A percentile compares a stretch with the other conserved stretches of the same genome.
These are phyloP conservation scores for Pseudogymnoascus destructans DNA, from an alignment of 2,329 filamentous ascomycete species.

Conservation along the genomic window DNA sequence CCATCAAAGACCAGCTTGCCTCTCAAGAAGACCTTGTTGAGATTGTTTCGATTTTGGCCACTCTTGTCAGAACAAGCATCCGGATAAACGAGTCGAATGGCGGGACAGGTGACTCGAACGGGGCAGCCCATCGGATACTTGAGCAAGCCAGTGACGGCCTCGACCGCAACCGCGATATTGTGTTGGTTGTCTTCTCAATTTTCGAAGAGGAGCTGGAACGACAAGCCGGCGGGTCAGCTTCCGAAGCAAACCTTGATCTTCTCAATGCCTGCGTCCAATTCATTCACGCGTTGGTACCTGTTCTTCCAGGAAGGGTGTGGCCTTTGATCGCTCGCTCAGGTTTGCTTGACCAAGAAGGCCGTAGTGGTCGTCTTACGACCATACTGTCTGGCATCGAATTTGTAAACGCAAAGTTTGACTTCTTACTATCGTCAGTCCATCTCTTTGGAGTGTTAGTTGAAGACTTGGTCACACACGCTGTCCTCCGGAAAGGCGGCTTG, in stretches of 20 bases:
- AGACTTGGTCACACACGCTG: conserved; percentile 56
- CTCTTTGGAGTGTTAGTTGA: conserved; percentile 66
- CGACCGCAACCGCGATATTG: conserved; percentile 53
- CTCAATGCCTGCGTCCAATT: conserved; percentile 65
- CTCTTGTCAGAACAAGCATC: conserved; percentile 41
- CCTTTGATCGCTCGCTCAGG: conserved; percentile 73
- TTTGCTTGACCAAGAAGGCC: conserved; percentile 63
- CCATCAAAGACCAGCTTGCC: conserved; percentile 34
- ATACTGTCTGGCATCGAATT: conserved; percentile 77
- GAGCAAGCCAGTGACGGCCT: conserved; percentile 44
- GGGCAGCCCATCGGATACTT: conserved; percentile 31
- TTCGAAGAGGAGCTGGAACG: conserved; percentile 55
- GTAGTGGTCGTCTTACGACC: conserved; percentile 60
- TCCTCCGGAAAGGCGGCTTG: conserved; percentile 47
- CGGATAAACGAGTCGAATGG: conserved; percentile 12
- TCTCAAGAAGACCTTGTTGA: conserved; percentile 54
- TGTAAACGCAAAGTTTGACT: conserved; percentile 59
- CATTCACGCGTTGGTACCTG: conserved; percentile 53
- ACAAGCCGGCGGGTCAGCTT: conserved; percentile 29
- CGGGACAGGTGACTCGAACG: conserved; percentile 31
- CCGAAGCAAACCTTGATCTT: conserved; percentile 44
- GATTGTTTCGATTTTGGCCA: conserved; percentile 59
- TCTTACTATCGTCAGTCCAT: conserved; percentile 59
- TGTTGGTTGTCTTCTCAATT: conserved; percentile 70
- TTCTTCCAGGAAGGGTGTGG: conserved; percentile 79